phyloP scores from a whole-genome alignment of 495 filamentous ascomycete species.

The Xylaria cubensis region DNA sequence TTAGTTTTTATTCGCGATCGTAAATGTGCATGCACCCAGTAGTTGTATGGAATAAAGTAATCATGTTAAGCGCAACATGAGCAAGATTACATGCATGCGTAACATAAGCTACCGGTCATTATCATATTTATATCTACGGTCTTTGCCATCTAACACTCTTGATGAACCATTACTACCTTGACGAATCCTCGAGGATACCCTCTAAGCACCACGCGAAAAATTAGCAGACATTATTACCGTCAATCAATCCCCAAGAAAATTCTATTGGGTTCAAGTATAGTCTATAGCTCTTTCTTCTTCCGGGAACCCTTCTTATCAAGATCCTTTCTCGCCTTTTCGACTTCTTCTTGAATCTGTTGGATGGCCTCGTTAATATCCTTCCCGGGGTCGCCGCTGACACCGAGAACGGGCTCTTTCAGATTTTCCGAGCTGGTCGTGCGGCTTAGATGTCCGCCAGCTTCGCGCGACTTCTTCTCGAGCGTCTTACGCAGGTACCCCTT shows the following conservation, averaged over 20 bases:
- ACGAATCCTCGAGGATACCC: background rate
- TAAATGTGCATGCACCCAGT: background rate
- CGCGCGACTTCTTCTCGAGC: conserved; percentile 63
- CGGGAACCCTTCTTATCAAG: conserved; percentile 28
- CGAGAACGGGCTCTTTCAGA: conserved; percentile 65
- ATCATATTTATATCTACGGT: conserved; percentile 19
- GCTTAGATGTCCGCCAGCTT: conserved; percentile 41
- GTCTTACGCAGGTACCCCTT: conserved; percentile 64
- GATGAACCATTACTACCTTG: background rate
- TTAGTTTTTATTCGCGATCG: background rate
- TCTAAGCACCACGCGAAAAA: conserved; percentile 8
- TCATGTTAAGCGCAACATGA: background rate
- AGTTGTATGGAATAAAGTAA: background rate
- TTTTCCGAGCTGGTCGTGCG: conserved; percentile 50
- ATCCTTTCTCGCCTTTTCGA: conserved; percentile 59
- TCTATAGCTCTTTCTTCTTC: conserved; percentile 9
- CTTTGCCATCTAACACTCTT: background rate
- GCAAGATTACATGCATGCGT: background rate
- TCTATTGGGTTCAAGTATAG: conserved; percentile 2
- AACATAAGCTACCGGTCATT: background rate
- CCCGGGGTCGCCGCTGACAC: conserved; percentile 77
- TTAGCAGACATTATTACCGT: background rate
- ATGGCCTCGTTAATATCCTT: conserved; percentile 82
- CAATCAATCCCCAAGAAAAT: background rate
- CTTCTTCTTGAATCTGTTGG: conserved; percentile 70